Conservation (phyloP, 2,329 filamentous ascomycete genomes). For the Fusarium pseudocircinatum region DNA sequence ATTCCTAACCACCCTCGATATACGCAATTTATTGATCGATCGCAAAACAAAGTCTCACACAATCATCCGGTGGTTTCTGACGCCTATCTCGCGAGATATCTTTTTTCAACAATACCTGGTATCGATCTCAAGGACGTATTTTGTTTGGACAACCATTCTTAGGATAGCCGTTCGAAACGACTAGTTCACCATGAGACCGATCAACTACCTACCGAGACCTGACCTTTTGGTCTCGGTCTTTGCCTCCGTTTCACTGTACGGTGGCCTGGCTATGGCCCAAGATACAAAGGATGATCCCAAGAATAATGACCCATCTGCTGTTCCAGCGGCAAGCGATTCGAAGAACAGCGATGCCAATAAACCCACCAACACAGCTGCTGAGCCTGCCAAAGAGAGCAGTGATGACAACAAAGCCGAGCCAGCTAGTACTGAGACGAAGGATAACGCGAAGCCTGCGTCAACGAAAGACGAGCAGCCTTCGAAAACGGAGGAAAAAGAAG, state of each 20-base stretch:
- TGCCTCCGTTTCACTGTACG: conserved; percentile 43
- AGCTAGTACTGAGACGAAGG: conserved; percentile 25
- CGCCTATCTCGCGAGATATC: not conserved
- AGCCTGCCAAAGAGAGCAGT: not conserved
- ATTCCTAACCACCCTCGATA: conserved; percentile 25
- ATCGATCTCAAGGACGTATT: not conserved
- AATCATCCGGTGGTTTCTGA: not conserved
- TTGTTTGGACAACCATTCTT: conserved; percentile 4
- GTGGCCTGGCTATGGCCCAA: conserved; percentile 48
- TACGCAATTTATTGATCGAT: conserved; percentile 6
- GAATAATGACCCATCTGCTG: conserved; percentile 24
- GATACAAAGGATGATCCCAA: conserved; percentile 33
- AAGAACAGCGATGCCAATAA: conserved; percentile 26
- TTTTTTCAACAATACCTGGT: not conserved
- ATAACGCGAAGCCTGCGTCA: conserved; percentile 17
- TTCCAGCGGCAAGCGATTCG: conserved; percentile 24
- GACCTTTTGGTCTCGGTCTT: conserved; percentile 44
- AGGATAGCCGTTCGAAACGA: conserved; percentile 2
- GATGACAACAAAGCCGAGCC: not conserved
- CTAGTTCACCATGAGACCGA: conserved; percentile 41
- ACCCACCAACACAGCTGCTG: conserved; percentile 7
- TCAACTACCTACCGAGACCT: conserved; percentile 40
- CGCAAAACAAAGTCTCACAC: not conserved
- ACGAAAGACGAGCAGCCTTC: conserved; percentile 23
- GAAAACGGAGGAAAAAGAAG: conserved; percentile 21